These are phyloP conservation scores for Conoideocrella luteorostrata DNA, from an alignment of 2,329 filamentous ascomycete genomes.

Conservation along the genomic window DNA sequence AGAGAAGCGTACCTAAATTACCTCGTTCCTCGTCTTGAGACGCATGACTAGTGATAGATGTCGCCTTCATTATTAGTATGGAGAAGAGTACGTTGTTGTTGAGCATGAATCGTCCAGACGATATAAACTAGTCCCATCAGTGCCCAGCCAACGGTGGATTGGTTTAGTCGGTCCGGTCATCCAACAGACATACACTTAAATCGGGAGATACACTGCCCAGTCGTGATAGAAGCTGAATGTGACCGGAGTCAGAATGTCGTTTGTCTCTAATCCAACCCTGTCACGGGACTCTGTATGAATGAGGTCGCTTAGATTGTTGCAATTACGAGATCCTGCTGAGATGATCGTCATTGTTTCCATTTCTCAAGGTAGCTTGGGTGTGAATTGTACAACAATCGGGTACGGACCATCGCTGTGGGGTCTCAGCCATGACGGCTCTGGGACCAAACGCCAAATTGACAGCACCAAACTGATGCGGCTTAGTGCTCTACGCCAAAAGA, in stretches of 20 bases:
- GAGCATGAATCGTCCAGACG: too few relatives aligned
- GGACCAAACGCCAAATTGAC: background rate
- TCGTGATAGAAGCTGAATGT: background rate
- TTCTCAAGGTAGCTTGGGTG: too few relatives aligned
- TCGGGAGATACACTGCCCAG: background rate
- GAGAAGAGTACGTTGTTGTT: too few relatives aligned
- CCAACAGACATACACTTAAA: background rate
- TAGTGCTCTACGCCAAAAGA: background rate
- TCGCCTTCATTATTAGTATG: too few relatives aligned
- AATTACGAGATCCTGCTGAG: too few relatives aligned
- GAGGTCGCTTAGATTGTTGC: background rate
- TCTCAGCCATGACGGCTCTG: background rate
- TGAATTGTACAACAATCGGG: too few relatives aligned
- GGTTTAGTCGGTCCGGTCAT: background rate
- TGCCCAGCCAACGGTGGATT: too few relatives aligned
- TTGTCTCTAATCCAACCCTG: background rate
- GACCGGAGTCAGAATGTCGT: background rate
- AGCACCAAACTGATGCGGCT: background rate
- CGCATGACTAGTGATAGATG: too few relatives aligned
- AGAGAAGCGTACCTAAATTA: too few relatives aligned
- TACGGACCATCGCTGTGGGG: background rate
- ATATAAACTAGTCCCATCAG: too few relatives aligned
- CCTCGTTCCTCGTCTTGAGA: too few relatives aligned
- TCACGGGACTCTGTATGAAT: background rate
- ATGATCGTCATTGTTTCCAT: too few relatives aligned